phyloP scores from a whole-genome alignment of 148 eudicot species.

The Pharnaceum exiguum region DNA sequence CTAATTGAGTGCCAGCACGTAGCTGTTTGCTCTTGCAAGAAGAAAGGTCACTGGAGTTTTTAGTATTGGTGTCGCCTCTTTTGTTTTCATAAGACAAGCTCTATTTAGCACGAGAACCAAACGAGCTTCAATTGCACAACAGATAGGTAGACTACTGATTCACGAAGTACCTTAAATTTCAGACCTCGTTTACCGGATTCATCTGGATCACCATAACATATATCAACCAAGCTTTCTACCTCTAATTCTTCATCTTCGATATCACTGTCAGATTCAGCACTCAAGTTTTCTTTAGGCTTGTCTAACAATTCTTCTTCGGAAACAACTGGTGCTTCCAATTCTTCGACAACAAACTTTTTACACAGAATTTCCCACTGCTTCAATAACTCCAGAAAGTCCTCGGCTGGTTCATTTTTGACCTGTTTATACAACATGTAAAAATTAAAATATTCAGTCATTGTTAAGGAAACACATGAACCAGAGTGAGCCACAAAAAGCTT shows the following conservation, averaged over 20 bases:
- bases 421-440: too few relatives aligned
- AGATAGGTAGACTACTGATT: slow-evolving; percentile 3
- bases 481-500: slow-evolving; percentile 20
- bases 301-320: slow-evolving; percentile 16
- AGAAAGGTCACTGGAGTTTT: too few relatives aligned
- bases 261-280: slow-evolving; percentile 26
- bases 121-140: neutral
- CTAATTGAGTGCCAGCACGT: too few relatives aligned
- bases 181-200: slow-evolving; percentile 55
- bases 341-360: slow-evolving; percentile 36
- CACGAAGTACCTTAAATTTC: slow-evolving; percentile 60
- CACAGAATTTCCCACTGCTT: slow-evolving; percentile 86
- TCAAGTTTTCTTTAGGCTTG: slow-evolving; percentile 14
- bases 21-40: too few relatives aligned
- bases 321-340: slow-evolving; percentile 27
- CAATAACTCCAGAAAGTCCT: slow-evolving; percentile 78
- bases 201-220: slow-evolving; percentile 60
- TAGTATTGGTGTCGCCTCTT: too few relatives aligned
- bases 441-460: too few relatives aligned
- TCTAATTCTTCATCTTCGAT: slow-evolving; percentile 54
- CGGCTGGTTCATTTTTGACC: slow-evolving; percentile 79
- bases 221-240: slow-evolving; percentile 61
- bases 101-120: neutral
- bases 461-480: too few relatives aligned
- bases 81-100: too few relatives aligned